phyloP scores from a whole-genome alignment of 371 early-diverging fungal genomes.

The Mucor mucedo region DNA sequence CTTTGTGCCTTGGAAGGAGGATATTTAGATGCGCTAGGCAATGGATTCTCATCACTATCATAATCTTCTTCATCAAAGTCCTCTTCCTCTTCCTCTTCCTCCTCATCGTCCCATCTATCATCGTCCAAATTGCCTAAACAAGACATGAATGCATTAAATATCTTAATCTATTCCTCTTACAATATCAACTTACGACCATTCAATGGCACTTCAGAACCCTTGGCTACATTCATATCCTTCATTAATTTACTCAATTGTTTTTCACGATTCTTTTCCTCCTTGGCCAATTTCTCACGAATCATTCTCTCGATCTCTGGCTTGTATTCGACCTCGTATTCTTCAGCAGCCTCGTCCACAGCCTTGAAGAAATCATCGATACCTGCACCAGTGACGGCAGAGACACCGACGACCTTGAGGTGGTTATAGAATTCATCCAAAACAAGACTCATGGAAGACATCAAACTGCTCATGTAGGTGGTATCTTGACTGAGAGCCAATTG shows the following conservation, averaged over 20 bases:
- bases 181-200: conserved; percentile 26
- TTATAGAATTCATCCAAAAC: conserved; percentile 99
- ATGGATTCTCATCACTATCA: conserved; percentile 43
- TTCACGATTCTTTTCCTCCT: conserved; percentile 52
- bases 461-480: conserved; percentile 86
- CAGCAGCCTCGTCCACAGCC: conserved; percentile 81
- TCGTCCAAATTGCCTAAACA: conserved; percentile 17
- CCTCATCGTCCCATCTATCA: conserved; percentile 38
- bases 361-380: conserved; percentile 95
- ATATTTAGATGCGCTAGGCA: conserved; percentile 46
- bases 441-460: conserved; percentile 95
- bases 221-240: conserved; percentile 63
- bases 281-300: conserved; percentile 63
- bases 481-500: conserved; percentile 82
- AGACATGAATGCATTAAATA: not conserved
- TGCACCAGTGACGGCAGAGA: conserved; percentile 93
- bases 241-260: conserved; percentile 64
- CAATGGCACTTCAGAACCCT: conserved; percentile 49
- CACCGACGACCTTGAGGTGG: conserved; percentile 84
- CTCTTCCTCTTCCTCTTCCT: conserved; percentile 42
- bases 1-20: conserved; percentile 45
- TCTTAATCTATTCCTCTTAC: not conserved
- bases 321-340: conserved; percentile 87
- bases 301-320: conserved; percentile 78
- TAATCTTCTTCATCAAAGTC: conserved; percentile 46